These are phyloP conservation scores for Dichotomopilus funicola DNA, from an alignment of 2,329 filamentous ascomycete genomes.

Conservation along the genomic window DNA sequence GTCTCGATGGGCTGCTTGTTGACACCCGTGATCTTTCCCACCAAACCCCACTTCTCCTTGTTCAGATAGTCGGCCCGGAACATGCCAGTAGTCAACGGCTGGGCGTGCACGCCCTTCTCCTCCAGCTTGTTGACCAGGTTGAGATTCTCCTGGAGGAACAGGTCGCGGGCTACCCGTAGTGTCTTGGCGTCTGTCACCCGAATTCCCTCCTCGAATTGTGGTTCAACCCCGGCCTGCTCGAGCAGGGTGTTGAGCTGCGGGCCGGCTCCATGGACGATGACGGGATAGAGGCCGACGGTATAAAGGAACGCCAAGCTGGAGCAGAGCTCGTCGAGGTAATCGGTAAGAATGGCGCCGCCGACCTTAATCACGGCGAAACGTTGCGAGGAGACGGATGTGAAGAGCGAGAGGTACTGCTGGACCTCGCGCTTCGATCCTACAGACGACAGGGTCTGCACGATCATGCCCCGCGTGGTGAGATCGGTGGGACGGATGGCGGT, in stretches of 20 bases:
- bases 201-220: constrained; percentile 94
- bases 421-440: constrained; percentile 95
- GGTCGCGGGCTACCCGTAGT: constrained; percentile 77
- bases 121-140: constrained; percentile 87
- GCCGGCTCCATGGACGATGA: constrained; percentile 91
- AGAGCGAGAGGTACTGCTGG: constrained; percentile 95
- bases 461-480: constrained; percentile 67
- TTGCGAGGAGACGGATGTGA: constrained; percentile 92
- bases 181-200: constrained; percentile 95
- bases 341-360: constrained; percentile 89
- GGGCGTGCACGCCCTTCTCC: constrained; percentile 78
- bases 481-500: constrained; percentile 35
- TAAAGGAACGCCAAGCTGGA: constrained; percentile 85
- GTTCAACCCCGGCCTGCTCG: constrained; percentile 85
- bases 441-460: constrained; percentile 87
- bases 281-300: constrained; percentile 88
- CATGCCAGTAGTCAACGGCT: constrained; percentile 82
- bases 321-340: constrained; percentile 87
- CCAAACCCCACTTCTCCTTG: constrained; percentile 91
- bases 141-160: constrained; percentile 93
- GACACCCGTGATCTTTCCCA: constrained; percentile 91
- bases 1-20: constrained; percentile 86
- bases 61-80: constrained; percentile 93
- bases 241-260: constrained; percentile 91
- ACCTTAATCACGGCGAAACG: constrained; percentile 99